Base-by-base conservation (phyloP, 2,329 filamentous ascomycete species). In the Venturia asperata region DNA sequence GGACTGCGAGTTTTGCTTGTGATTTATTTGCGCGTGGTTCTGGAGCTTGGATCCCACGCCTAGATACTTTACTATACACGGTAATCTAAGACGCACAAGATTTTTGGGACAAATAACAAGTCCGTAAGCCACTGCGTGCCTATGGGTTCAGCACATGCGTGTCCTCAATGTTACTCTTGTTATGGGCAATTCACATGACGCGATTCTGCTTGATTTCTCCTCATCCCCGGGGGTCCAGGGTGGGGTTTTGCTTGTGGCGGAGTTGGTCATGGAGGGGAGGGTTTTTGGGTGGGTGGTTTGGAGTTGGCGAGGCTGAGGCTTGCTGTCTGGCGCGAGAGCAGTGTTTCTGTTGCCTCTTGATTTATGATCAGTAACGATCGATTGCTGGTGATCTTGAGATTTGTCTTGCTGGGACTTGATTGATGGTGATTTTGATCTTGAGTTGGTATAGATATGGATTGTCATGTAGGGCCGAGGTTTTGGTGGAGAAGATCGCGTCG, bases 211-310 rank as follows among this genome's bases (percentile, higher is more conserved):
- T n/a, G n/a, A n/a, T n/a, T n/a, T 39, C 37, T 39, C 37, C 11
- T 39, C 37, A 39, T n/a, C n/a, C n/a, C n/a, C n/a, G 30, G 30
- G 30, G 30, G 6, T 3, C 15, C 47, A 52, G 47, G 11, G 21
- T 27, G 47, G 47, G 47, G 27, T 52, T 27, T 52, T 52, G 47
- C 47, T 27, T 52, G 21, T 21, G 47, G 47, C 47, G 47, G 47
- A 52, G 21, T 27, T 52, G 47, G 15, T 52, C 10, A 52, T 11
- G 47, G 47, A 52, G 47, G 47, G 27, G 9, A 52, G 47, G 47
- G 47, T 52, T 24, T 52, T 52, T 52, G 47, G 24, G n/a, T 52
- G n/a, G 6, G 47, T 52, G 47, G 47, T 52, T 24, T 52, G n/a
- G 21, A 52, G 47, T 52, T 52, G 47, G 47, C 24, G 10, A 13